Evolutionary conservation across 805 yeast genomes (phyloP), one percentile per base, ranked within the genome.

Genomic region (Geotrichum ghanense): DNA sequence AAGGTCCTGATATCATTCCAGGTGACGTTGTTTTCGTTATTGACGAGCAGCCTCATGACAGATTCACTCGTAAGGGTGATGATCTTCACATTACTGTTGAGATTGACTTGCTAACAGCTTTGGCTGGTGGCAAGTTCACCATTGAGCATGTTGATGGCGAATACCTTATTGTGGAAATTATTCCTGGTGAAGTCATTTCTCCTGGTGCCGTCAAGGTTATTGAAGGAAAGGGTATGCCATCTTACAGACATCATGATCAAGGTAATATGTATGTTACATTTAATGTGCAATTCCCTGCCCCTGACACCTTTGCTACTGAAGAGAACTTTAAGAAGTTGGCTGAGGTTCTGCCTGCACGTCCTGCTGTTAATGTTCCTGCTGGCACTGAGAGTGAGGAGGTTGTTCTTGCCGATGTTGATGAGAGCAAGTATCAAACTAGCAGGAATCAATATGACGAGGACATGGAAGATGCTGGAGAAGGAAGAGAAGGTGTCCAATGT

Each of bases 171-270:
- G 77, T 88, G 49, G 72, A 76, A 34, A 78, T 89, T 52, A 69
- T 83, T 45, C 92, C 97, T 47, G 97, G 97, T 64, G 96, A 90
- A 69, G 88, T 90, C 51, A 83, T 92, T 53, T 59, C 88, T 25
- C 97, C 97, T 45, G 95, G 85, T 53, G 64, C 72, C 39, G 71
- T 80, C 58, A 89, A 87, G 69, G 87, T 87, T 47, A 70, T 92
- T 53, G 87, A 83, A 56, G 86, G 81, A 59, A 89, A 90, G 68
- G 99, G 99, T 79, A 92, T 92, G 98, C 99, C 98, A 55, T 71
- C 90, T 54, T 81, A 74, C 69, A 80, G 92, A 69, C 81, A 76
- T 63, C 95, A 95, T 64, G 86, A 88, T 53, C 73, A 65, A 59
- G 99, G 99, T 68, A 79, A 87, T 70, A 74, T 92, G 70, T 78